phyloP scores from a whole-genome alignment of 805 yeast genomes.

The Candida piceae region DNA sequence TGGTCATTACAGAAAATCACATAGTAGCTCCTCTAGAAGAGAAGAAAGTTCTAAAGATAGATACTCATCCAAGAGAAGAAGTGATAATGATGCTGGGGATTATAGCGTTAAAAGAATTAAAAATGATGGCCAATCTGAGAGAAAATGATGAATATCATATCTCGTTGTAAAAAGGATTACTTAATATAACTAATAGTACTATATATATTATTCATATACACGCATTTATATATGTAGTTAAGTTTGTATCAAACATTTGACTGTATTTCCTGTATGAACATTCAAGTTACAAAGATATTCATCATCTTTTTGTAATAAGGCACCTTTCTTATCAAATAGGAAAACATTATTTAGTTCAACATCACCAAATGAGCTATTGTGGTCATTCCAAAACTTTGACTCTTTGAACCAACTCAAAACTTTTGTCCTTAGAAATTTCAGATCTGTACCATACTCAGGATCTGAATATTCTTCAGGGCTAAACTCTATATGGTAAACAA shows the following conservation, averaged over 20 bases:
- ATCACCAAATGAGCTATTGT: constrained; percentile 10
- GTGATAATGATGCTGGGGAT: no score
- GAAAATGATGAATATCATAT: no score
- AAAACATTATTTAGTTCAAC: constrained; percentile 27
- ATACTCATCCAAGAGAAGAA: no score
- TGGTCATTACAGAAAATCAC: no score
- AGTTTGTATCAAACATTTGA: constrained; percentile 30
- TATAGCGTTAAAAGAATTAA: no score
- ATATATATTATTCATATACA: no score
- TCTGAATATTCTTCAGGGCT: constrained; percentile 77
- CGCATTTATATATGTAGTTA: no score
- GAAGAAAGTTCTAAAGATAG: no score
- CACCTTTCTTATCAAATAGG: constrained; percentile 31
- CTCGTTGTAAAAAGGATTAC: no score
- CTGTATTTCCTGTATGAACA: constrained; percentile 48
- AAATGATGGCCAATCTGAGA: no score
- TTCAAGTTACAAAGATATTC: constrained; percentile 46
- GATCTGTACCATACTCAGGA: constrained; percentile 65
- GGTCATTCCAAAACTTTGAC: constrained; percentile 25
- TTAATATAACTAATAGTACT: no score
- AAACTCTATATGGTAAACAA: constrained; percentile 69
- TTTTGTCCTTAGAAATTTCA: constrained; percentile 56
- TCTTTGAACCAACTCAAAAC: constrained; percentile 52
- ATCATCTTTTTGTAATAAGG: constrained; percentile 34
- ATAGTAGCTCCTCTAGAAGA: no score